A percentile compares a stretch with the other conserved stretches of the same genome.
These are phyloP conservation scores for Pleurotus djamor DNA, from an alignment of 768 basidiomycete genomes.

Conservation along the genomic window DNA sequence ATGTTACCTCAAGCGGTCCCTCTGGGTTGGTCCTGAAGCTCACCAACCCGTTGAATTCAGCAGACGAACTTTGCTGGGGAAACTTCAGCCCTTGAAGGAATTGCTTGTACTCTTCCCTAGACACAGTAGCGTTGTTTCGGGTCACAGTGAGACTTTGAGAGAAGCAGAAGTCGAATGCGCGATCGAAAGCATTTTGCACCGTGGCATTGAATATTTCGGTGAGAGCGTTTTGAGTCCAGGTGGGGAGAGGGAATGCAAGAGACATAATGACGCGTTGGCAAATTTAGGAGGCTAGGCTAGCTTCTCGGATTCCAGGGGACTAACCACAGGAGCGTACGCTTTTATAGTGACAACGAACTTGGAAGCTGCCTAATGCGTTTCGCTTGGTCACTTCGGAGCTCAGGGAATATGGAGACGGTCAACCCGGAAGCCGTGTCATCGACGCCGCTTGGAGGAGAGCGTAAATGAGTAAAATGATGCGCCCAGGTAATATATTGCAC, in stretches of 20 bases:
- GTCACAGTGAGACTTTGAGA: conserved; percentile 27
- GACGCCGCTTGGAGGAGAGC: not conserved
- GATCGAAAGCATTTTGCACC: conserved; percentile 26
- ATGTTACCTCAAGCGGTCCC: conserved; percentile 4
- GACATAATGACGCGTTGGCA: not conserved
- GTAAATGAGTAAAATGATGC: not conserved
- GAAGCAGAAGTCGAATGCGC: conserved; percentile 38
- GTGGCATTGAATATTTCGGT: conserved; percentile 33
- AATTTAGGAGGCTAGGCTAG: not conserved
- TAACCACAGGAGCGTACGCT: too few species aligned
- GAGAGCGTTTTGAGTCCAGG: conserved; percentile 35
- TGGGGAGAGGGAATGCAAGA: conserved; percentile 27
- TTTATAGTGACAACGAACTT: not conserved
- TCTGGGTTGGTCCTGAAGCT: conserved; percentile 12
- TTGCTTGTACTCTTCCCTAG: conserved; percentile 38
- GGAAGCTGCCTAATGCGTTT: not conserved
- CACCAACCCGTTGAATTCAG: conserved; percentile 23
- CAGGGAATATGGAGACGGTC: not conserved
- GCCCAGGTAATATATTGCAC: not conserved
- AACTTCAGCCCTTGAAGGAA: conserved; percentile 22
- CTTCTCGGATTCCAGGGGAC: too few species aligned
- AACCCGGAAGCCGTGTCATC: not conserved
- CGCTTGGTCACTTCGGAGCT: not conserved
- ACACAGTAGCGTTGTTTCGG: conserved; percentile 33
- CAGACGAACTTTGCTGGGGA: conserved; percentile 19